Base-by-base conservation (phyloP, 2,329 filamentous ascomycete species). In the Verticillium klebahnii region DNA sequence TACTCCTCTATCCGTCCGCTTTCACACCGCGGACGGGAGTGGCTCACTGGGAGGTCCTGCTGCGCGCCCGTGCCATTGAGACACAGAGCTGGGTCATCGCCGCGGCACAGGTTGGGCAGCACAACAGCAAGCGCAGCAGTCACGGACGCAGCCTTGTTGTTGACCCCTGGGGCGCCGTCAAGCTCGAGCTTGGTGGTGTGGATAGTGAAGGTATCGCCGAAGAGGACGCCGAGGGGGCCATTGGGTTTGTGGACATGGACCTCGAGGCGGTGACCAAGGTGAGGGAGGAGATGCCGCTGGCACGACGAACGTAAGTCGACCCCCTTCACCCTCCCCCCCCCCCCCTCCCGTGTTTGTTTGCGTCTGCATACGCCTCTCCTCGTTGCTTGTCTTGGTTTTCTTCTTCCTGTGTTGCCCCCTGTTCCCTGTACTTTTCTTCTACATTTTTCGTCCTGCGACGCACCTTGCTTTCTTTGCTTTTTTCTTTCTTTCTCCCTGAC, bases 61-160 rank as follows among this genome's bases (percentile, higher is more conserved):
- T 97, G 15, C 82, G 91, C 32, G 88, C 92, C 3, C 82, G 94
- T 56, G 94, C 94, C 11, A 92, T 97, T 63, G 94, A 97, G 80
- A 92, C 89, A 19, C 91, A 97, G 76, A 87, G 87, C 61, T 98
- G 91, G 79, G 88, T 97, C 2, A 79, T 97, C 64, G 94, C 93
- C 11, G 89, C 93, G 1, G 94, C 93, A 45, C 93, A 97, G 75
- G 84, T 85, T 25, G 93, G 93, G 1, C 74, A 79, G 40, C 92
- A 85, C 65, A 93, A 92, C 68, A 85, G 87, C 64, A 92, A 88
- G 75, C 81, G 94, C 62, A 83, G 85, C 32, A 96, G 91, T 74
- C 97, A 95, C 76, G 94, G 94, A 0, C 89, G 92, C 72, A 91
- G 90, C 68, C 86, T 96, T 78, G 89, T 96, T 56, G 82, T 97